Base-by-base conservation (phyloP, 257 asterid species). In the Solanum sejunctum region DNA sequence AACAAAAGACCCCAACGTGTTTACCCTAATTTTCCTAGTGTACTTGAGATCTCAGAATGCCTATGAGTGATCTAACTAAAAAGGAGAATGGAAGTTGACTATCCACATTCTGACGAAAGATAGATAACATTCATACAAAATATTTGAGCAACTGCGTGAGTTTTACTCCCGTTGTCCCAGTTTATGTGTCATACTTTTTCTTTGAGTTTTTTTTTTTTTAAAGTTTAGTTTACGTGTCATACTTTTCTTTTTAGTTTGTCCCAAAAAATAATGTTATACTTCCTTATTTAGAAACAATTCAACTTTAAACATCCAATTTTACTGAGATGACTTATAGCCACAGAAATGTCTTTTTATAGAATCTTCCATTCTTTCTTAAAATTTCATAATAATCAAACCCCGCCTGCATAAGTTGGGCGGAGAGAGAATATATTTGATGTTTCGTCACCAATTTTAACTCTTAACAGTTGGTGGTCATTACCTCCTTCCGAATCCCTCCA, bases 401-500 rank as follows among this genome's bases (percentile, higher is more conserved):
- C 2, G 10, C 26, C 51, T 17, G 36, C 79, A 39, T 39, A 39
- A 70, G 79, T 70, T 39, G 49, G 78, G 17, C 10, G 9, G 3
- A 70, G 57, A 15, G 51, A 32, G 64, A 15, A 12, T 47, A 56
- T 70, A 70, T 85, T 1, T 52, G 23, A 28, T 26, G 63, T 56
- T 26, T 32, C 21, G n/a, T 10, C 82, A 78, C 64, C 82, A 77
- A 52, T 51, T 47, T 69, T 84, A 56, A 70, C 10, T 55, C 12
- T 70, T n/a, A 61, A 58, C 16, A 26, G 82, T 71, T 63, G 70
- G 49, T 71, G 56, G 66, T 45, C 73, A 63, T 83, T 97, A 94
- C 99, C 98, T 97, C 99, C 89, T 92, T 93, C 77, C 89, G 89
- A 71, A 97, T 92, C 81, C 93, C 98, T 83, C 95, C 99, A 83